Base-by-base conservation (phyloP, 1,139 yeast genomes). In the Komagataea norvegica region DNA sequence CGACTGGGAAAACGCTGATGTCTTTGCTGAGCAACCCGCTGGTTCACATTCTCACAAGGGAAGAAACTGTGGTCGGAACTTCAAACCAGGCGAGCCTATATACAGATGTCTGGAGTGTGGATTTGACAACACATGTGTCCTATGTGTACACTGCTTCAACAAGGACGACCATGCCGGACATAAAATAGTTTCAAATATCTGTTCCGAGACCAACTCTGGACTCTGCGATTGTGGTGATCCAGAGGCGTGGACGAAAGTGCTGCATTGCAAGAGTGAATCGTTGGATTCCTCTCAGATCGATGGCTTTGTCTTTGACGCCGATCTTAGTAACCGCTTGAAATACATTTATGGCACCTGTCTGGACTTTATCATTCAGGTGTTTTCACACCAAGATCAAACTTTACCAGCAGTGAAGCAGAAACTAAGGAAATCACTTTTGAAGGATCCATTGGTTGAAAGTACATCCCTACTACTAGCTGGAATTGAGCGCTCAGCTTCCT, bases 221-320 rank as follows among this genome's bases (percentile, higher is more conserved):
- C 73, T 81, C 18, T 79, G 85, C 57, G 85, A 79, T 50, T 79
- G 86, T 60, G 85, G 85, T 9, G 85, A 79, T 51, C 68, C 68
- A 3, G 83, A 77, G 50, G 85, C 86, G 0, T 79, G 79, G 67
- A 61, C 59, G 6, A 55, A 35, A 6, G 55, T 60, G n/a, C 52
- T 79, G 32, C 63, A 72, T 43, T 79, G 86, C 53, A 60, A 54
- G 34, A 19, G 22, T 13, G 33, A 37, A 9, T 17, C 8, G 2
- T n/a, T 13, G 6, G 42, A 40, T n/a, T 29, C 30, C 77, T 78
- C 79, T 52, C 24, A 21, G 24, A n/a, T n/a, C n/a, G n/a, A n/a
- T n/a, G n/a, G n/a, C n/a, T 86, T 79, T 47, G 84, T 79, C 48
- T 67, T 67, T 43, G 86, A 81, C 52, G 70, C 73, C 42, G 67